These are phyloP conservation scores for Botryotinia calthae DNA, from an alignment of 2,329 filamentous ascomycete genomes.

Conservation along the genomic window DNA sequence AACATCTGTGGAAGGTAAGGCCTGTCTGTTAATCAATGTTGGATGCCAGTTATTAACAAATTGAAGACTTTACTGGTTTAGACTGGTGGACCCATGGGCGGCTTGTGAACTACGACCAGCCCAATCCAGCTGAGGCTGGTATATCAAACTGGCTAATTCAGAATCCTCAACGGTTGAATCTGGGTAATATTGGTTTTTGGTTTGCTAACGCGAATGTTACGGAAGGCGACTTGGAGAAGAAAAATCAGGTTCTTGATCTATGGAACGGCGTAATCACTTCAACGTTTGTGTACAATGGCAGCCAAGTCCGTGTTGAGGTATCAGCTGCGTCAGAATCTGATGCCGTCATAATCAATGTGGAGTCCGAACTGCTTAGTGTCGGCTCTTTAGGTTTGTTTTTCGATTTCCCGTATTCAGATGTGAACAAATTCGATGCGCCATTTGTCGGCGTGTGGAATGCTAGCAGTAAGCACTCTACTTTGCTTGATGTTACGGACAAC, in stretches of 20 bases:
- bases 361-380: conserved; percentile 39
- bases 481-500: conserved; percentile 21
- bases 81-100: conserved; percentile 43
- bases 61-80: conserved; percentile 14
- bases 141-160: conserved; percentile 51
- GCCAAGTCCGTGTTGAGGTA: conserved; percentile 40
- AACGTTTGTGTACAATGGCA: conserved; percentile 39
- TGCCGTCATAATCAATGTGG: conserved; percentile 40
- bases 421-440: conserved; percentile 46
- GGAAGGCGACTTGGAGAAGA: conserved; percentile 35
- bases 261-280: conserved; percentile 44
- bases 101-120: conserved; percentile 45
- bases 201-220: conserved; percentile 39
- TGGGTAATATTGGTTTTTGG: conserved; percentile 44
- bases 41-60: conserved; percentile 33
- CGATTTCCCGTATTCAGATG: conserved; percentile 45
- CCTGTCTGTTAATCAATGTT: neutral
- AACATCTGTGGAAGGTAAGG: conserved; percentile 33
- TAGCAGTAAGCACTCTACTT: conserved; percentile 43
- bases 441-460: conserved; percentile 45
- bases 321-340: conserved; percentile 43
- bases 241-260: conserved; percentile 41
- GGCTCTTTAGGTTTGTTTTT: conserved; percentile 42
- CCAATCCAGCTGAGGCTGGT: conserved; percentile 42
- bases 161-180: conserved; percentile 47